phyloP scores from a whole-genome alignment of 1,139 yeast genomes.

The Yamadazyma oceani region DNA sequence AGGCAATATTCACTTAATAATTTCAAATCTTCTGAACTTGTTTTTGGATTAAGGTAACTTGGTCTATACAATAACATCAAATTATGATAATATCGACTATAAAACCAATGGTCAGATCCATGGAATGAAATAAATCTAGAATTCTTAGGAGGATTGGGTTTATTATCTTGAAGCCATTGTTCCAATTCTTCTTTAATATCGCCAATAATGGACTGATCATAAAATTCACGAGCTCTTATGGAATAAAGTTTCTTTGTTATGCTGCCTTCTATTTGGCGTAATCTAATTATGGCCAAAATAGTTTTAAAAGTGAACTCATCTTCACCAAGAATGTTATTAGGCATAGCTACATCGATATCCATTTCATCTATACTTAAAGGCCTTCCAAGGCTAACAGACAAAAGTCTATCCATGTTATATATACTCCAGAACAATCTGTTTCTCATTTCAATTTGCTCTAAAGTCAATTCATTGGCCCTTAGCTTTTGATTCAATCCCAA shows the following conservation, averaged over 20 bases:
- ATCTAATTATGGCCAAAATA: constrained; percentile 36
- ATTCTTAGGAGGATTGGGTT: constrained; percentile 9
- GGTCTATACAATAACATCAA: constrained; percentile 46
- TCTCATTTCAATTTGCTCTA: constrained; percentile 36
- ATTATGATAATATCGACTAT: constrained; percentile 45
- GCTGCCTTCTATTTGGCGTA: constrained; percentile 43
- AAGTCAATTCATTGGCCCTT: constrained; percentile 21
- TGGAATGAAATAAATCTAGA: constrained; percentile 27
- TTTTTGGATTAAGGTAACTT: constrained; percentile 45
- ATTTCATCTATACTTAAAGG: constrained; percentile 46
- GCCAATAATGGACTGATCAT: constrained; percentile 23
- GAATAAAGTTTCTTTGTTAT: constrained; percentile 44
- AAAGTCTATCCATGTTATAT: constrained; percentile 46
- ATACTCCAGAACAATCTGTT: constrained; percentile 52
- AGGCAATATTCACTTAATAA: constrained; percentile 40
- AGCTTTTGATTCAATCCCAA: constrained; percentile 42
- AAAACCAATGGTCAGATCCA: constrained; percentile 46
- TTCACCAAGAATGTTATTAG: constrained; percentile 34
- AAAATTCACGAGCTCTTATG: constrained; percentile 18
- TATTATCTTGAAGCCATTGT: constrained; percentile 25
- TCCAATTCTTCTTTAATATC: constrained; percentile 40
- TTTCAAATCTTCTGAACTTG: constrained; percentile 34
- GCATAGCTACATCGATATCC: constrained; percentile 45
- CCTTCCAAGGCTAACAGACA: constrained; percentile 44
- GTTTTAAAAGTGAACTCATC: constrained; percentile 33